Conservation (phyloP, 495 filamentous ascomycete species). For the Cudoniella acicularis region DNA sequence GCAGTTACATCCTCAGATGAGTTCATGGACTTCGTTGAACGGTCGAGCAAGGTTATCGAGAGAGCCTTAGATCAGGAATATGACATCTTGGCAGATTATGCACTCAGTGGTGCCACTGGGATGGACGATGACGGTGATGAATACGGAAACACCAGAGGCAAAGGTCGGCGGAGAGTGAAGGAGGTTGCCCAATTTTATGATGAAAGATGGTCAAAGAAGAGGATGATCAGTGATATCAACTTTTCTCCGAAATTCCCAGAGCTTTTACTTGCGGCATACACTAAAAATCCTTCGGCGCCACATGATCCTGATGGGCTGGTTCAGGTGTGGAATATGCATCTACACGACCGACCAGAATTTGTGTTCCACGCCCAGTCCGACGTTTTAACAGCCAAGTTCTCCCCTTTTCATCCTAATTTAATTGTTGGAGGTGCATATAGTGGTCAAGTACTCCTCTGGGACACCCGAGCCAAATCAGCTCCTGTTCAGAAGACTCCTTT, state of each 20-base stretch:
- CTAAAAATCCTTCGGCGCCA: constrained; percentile 91
- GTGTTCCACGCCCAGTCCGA: constrained; percentile 96
- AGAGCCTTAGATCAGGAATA: constrained; percentile 88
- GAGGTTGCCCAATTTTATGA: constrained; percentile 92
- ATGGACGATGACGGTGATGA: constrained; percentile 85
- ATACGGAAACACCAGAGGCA: constrained; percentile 61
- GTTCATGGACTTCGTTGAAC: constrained; percentile 92
- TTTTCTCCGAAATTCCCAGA: constrained; percentile 96
- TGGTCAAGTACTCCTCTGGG: constrained; percentile 97
- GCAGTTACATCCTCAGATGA: constrained; percentile 90
- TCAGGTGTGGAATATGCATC: constrained; percentile 94
- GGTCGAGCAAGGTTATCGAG: constrained; percentile 95
- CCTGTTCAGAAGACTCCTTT: constrained; percentile 95
- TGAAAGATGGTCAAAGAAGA: constrained; percentile 93
- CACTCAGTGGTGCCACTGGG: constrained; percentile 62
- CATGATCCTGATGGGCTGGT: constrained; percentile 94
- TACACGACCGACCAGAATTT: constrained; percentile 91
- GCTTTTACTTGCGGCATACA: constrained; percentile 88
- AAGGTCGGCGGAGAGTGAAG: constrained; percentile 74
- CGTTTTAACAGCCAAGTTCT: constrained; percentile 92
- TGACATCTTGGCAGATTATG: constrained; percentile 93
- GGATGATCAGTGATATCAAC: constrained; percentile 89
- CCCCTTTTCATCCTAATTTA: constrained; percentile 92
- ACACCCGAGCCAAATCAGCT: constrained; percentile 80
- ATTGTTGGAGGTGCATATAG: constrained; percentile 94